Conservation (phyloP, 108 stramenopile species). For the Nitzschia putrida region DNA sequence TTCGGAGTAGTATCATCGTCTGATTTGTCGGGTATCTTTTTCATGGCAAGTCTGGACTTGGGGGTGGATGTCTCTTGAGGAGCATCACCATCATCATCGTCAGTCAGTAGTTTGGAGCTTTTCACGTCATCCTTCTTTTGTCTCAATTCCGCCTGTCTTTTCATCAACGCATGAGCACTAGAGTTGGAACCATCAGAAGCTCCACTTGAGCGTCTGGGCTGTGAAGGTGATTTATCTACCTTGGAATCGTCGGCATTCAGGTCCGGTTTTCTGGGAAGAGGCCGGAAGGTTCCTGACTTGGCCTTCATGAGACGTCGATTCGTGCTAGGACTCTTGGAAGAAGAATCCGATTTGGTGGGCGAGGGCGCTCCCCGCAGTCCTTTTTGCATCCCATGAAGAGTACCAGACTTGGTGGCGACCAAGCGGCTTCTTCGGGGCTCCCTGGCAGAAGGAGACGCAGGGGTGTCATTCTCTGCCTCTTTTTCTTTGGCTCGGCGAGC, state of each 20-base stretch:
- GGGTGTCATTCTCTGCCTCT: background rate
- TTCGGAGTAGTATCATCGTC: background rate
- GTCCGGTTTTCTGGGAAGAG: background rate
- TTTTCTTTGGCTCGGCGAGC: slow-evolving; percentile 2
- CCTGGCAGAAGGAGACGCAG: background rate
- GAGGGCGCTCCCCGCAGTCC: background rate
- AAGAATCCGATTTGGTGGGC: background rate
- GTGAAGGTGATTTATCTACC: background rate
- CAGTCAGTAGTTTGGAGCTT: background rate
- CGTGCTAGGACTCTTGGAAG: background rate
- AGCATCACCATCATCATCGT: background rate
- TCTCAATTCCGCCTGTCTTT: background rate
- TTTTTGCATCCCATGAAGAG: slow-evolving; percentile 31
- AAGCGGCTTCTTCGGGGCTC: slow-evolving; percentile 5
- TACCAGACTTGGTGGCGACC: slow-evolving; percentile 29
- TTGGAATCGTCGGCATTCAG: background rate
- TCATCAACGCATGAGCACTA: background rate
- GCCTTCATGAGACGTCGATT: background rate
- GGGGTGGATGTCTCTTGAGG: background rate
- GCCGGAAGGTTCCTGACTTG: background rate
- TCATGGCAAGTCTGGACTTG: background rate
- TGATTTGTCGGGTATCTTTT: background rate
- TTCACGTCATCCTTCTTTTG: background rate
- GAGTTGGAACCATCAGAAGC: background rate
- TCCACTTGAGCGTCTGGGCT: background rate